Base-by-base conservation (phyloP, 768 basidiomycete genomes). In the Leccinum olivaceopallidum region DNA sequence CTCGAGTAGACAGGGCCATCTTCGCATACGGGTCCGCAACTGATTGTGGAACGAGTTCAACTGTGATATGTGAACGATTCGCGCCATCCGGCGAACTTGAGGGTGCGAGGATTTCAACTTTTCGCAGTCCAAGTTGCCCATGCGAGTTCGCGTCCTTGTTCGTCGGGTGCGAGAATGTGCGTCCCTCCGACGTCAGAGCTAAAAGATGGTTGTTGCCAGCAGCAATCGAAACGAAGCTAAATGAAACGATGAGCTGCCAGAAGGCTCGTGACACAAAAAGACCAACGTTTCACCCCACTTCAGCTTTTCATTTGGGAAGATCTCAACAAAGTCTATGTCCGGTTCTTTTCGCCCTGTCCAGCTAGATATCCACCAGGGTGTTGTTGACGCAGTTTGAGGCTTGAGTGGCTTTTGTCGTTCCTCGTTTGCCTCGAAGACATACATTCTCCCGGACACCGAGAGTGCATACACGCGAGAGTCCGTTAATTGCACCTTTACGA, bases 111-210 rank as follows among this genome's bases (percentile, higher is more conserved):
- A 90, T 78, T 54, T 84, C 76, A 53, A 88, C 80, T 62, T 84
- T 84, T 30, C 86, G 84, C 65, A 90, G 80, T 7, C 94, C 95
- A 8, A 98, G 85, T 70, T 97, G 95, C 1, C 92, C 90, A 69
- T 86, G 84, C 1, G 82, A 76, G 74, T 98, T 98, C 30, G 90
- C 94, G 9, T 81, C 72, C 63, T 85, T 84, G 63, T 83, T 84
- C 48, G 92, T 78, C 0, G 95, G 92, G 67, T 92, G 85, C 3
- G 86, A 83, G 70, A 90, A 94, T 5, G 89, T 82, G 52, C 92
- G 88, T 3, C 94, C 94, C 39, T 75, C 60, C 10, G 85, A 87
- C 9, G 89, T 89, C 44, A 89, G 71, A 5, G 85, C 88, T n/a
- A 91, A 81, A 10, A 91, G 75, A 69, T 91, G 89, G 68, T 87